Evolutionary conservation across 805 yeast species (phyloP).

Genomic region (Zygosaccharomyces bisporus): DNA sequence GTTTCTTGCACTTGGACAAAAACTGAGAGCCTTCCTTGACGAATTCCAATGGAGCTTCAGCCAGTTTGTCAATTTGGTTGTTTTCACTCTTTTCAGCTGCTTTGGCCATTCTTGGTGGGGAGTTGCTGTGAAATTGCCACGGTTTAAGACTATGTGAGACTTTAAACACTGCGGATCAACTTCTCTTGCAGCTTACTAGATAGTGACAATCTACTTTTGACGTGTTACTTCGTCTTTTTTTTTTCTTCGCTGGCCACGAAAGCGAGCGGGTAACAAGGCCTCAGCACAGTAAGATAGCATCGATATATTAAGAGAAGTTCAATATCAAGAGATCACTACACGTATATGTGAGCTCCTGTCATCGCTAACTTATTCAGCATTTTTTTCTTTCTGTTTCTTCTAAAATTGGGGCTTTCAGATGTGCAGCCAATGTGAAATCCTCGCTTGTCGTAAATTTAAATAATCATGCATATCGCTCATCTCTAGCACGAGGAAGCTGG

Average conservation of each 20-base stretch:
- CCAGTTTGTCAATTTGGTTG: constrained; percentile 53
- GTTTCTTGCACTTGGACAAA: constrained; percentile 88
- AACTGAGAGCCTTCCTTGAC: constrained; percentile 88
- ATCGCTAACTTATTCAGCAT: no score
- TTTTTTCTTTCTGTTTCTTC: no score
- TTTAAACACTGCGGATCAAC: neutral
- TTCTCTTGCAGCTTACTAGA: no score
- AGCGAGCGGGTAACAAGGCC: neutral
- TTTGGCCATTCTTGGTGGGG: constrained; percentile 23
- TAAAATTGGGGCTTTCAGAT: no score
- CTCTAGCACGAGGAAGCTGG: no score
- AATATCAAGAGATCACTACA: neutral
- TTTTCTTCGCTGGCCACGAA: neutral
- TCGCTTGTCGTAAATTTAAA: no score
- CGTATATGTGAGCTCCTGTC: no score
- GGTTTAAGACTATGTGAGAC: neutral
- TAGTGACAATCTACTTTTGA: neutral
- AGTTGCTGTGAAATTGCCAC: neutral
- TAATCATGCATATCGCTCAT: no score
- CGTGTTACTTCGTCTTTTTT: neutral
- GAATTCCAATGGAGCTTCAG: constrained; percentile 88
- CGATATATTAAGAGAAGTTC: no score
- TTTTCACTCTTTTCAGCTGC: constrained; percentile 28
- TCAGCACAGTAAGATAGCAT: neutral
- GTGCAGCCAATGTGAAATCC: no score